Evolutionary conservation across 164 flowering plant species (phyloP).

Genomic region (Stephania japonica): DNA sequence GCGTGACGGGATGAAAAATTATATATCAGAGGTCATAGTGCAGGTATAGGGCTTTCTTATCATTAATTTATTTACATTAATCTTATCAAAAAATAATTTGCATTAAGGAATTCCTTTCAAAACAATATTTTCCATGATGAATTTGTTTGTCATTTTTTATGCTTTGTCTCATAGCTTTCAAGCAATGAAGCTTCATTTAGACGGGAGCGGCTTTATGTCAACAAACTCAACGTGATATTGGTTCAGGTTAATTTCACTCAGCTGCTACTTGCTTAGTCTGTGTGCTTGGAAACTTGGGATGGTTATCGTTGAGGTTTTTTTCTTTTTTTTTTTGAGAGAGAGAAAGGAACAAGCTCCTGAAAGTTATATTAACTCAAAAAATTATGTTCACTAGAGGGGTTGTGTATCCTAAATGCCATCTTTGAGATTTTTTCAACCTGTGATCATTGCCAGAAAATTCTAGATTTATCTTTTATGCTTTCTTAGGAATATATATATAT

Average conservation of each 20-base stretch:
- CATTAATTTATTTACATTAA: too few relatives aligned
- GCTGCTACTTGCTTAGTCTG: not conserved
- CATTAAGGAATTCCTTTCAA: not conserved
- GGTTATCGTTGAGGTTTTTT: not conserved
- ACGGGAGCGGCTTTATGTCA: slow-evolving; percentile 84
- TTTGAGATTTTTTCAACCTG: not conserved
- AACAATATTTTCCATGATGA: not conserved
- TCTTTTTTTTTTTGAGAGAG: not conserved
- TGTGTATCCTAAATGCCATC: too few relatives aligned
- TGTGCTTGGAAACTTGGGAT: not conserved
- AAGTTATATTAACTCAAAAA: too few relatives aligned
- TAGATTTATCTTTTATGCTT: not conserved
- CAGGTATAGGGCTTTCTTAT: slow-evolving; percentile 40
- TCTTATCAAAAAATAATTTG: not conserved
- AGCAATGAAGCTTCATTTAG: slow-evolving; percentile 87
- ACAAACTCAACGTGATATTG: slow-evolving; percentile 84
- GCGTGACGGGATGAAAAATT: slow-evolving; percentile 98
- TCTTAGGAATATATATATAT: not conserved
- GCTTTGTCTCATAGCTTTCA: slow-evolving; percentile 52
- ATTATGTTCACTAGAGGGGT: too few relatives aligned
- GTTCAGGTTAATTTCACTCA: slow-evolving; percentile 58
- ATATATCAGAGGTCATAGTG: slow-evolving; percentile 93
- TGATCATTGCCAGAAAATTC: not conserved
- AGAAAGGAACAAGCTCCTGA: too few relatives aligned
- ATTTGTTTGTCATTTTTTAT: not conserved